Conservation (phyloP, 2,329 filamentous ascomycete species). For the Hypoxylon sp. region DNA sequence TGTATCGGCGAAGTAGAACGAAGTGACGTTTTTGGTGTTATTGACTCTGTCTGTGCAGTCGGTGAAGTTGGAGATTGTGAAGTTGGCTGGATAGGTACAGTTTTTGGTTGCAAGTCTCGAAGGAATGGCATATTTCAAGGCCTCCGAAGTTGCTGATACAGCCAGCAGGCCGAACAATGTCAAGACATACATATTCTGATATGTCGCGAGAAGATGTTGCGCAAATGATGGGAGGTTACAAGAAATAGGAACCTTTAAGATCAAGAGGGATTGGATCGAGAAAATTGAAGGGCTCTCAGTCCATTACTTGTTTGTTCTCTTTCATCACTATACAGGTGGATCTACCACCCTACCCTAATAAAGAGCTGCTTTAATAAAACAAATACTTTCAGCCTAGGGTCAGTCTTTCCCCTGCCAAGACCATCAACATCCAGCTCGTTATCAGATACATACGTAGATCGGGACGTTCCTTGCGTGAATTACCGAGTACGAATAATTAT, state of each 20-base stretch:
- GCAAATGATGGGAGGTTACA: slow-evolving; percentile 2
- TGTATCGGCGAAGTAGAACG: slow-evolving; percentile 50
- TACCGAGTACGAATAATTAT: slow-evolving; percentile 40
- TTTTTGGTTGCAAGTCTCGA: slow-evolving; percentile 41
- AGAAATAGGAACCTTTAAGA: background rate
- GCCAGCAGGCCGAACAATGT: slow-evolving; percentile 48
- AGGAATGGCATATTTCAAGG: slow-evolving; percentile 50
- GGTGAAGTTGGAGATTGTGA: slow-evolving; percentile 49
- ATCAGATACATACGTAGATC: slow-evolving; percentile 15
- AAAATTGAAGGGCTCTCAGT: slow-evolving; percentile 9
- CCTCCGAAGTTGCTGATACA: slow-evolving; percentile 44
- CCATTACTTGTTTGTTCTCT: slow-evolving; percentile 7
- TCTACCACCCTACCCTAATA: slow-evolving; percentile 11
- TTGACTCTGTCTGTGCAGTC: slow-evolving; percentile 45
- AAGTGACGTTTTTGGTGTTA: slow-evolving; percentile 42
- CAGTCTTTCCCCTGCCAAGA: slow-evolving; percentile 46
- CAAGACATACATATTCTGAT: slow-evolving; percentile 43
- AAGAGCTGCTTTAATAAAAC: slow-evolving; percentile 29
- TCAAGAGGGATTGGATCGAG: background rate
- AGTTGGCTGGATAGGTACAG: slow-evolving; percentile 50
- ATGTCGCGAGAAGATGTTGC: slow-evolving; percentile 2
- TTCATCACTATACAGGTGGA: slow-evolving; percentile 14
- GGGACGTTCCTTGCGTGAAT: slow-evolving; percentile 26
- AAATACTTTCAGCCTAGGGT: slow-evolving; percentile 7
- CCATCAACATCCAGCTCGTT: slow-evolving; percentile 17